Evolutionary conservation across 2,329 filamentous ascomycete genomes (phyloP), one percentile per base, ranked within the genome.

Genomic region (Didymella keratinophila): DNA sequence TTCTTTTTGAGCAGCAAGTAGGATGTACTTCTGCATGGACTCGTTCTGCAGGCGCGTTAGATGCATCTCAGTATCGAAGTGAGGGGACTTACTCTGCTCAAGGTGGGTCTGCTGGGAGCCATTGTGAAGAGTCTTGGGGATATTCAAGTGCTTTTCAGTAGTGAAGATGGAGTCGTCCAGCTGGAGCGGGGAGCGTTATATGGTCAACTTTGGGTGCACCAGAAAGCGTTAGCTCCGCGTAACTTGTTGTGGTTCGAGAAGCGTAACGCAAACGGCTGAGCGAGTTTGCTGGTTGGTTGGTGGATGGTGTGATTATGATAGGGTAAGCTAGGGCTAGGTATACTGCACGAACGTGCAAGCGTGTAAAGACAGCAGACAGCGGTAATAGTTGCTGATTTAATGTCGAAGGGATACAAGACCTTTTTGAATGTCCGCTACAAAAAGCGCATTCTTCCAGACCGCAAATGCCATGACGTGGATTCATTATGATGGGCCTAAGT

Each of bases 1-100:
- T 58, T 78, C 76, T 62, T 79, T 76, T 50, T 80, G 77, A 21
- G 74, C 76, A 43, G 75, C 73, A 16, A 80, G 71, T 11, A 75
- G 64, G 58, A 79, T 72, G 65, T 79, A 79, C 55, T 72, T 75
- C 59, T 77, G 72, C 65, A 78, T 73, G 3, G 72, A 68, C 56
- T 76, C 68, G 53, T 71, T 67, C 68, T 69, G 25, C 2, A 20
- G 3, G 21, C 3, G 45, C 9, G 63, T 73, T 53, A 72, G 64
- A 18, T 18, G 37, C n/a, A 25, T 14, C 12, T 43, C 0, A 9
- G 3, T 2, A 30, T 41, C 16, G n/a, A 21, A 39, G 25, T 37
- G 20, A 10, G 21, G 30, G 2, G 25, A 60, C 70, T 64, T 58
- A 72, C 71, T 57, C 66, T 63, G 47, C 54, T 66, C 42, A 69